A percentile compares a stretch with the other conserved stretches of the same genome.
These are phyloP conservation scores for Hyaloscypha bicolor DNA, from an alignment of 495 filamentous ascomycete species.

Conservation along the genomic window DNA sequence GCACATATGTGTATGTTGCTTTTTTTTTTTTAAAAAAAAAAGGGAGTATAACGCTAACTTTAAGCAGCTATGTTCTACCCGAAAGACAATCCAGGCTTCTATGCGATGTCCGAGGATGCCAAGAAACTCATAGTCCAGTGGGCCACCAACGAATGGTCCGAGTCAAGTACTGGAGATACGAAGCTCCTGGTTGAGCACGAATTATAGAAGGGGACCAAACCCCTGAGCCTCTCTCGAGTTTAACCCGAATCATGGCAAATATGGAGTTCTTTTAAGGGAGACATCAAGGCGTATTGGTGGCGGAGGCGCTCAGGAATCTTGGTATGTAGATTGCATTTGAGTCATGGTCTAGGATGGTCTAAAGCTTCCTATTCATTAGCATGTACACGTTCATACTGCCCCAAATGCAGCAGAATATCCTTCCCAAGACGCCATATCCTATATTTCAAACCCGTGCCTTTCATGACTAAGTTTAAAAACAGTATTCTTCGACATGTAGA, in stretches of 20 bases:
- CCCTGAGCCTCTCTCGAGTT: not conserved
- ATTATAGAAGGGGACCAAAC: conserved; percentile 7
- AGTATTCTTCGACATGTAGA: conserved; percentile 46
- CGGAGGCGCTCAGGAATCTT: not conserved
- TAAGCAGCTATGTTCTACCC: conserved; percentile 72
- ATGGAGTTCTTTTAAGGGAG: not conserved
- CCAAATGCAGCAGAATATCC: not conserved
- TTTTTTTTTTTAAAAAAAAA: not conserved
- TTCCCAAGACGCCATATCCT: not conserved
- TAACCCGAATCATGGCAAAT: too few species aligned
- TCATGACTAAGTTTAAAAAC: conserved; percentile 21
- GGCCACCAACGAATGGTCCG: conserved; percentile 50
- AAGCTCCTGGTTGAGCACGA: conserved; percentile 18
- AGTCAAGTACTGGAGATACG: conserved; percentile 25
- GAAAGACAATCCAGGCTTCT: conserved; percentile 79
- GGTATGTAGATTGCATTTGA: not conserved
- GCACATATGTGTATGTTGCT: conserved; percentile 71
- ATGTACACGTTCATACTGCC: not conserved
- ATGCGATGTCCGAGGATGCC: conserved; percentile 64
- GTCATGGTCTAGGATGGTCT: not conserved
- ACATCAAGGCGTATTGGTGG: not conserved
- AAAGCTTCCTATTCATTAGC: not conserved
- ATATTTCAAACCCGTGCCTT: not conserved
- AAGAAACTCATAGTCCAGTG: conserved; percentile 63
- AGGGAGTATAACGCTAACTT: conserved; percentile 8